Conservation (phyloP, 345 rosid genomes). For the Noccaea bulbosa region DNA sequence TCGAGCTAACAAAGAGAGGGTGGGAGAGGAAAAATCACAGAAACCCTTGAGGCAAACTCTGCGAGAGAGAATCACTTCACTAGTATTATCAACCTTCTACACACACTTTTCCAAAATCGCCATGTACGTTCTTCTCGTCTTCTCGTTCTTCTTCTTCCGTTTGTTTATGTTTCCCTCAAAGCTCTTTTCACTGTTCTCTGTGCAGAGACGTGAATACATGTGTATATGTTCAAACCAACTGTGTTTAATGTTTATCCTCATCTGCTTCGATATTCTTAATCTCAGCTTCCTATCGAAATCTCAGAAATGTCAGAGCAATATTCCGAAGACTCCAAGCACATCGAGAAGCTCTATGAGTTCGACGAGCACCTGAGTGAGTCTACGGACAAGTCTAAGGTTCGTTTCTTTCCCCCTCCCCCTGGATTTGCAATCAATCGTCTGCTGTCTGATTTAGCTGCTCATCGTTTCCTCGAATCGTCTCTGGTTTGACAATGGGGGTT, state of each 20-base stretch:
- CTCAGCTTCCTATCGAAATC: slow-evolving; percentile 38
- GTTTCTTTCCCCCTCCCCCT: background rate
- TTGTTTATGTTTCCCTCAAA: background rate
- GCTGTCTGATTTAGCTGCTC: background rate
- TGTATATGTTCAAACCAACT: slow-evolving; percentile 8
- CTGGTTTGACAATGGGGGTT: background rate
- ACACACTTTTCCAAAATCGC: slow-evolving; percentile 13
- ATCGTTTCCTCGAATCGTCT: background rate
- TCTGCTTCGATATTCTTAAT: slow-evolving; percentile 31
- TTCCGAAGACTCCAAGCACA: slow-evolving; percentile 65
- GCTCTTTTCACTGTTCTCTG: background rate
- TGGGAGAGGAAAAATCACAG: background rate
- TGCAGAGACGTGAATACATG: slow-evolving; percentile 5
- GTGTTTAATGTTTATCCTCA: slow-evolving; percentile 9
- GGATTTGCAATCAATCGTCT: background rate
- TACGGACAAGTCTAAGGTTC: slow-evolving; percentile 89
- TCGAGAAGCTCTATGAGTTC: slow-evolving; percentile 92
- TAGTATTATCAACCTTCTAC: slow-evolving; percentile 2
- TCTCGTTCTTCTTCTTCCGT: background rate
- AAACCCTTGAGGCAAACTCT: slow-evolving; percentile 3
- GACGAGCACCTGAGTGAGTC: slow-evolving; percentile 85
- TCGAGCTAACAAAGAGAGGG: background rate
- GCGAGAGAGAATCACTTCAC: background rate
- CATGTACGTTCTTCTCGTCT: slow-evolving; percentile 23
- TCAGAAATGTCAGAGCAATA: slow-evolving; percentile 49